Base-by-base conservation (phyloP, 73 alveolate genomes). In the Symbiodinium natans region DNA sequence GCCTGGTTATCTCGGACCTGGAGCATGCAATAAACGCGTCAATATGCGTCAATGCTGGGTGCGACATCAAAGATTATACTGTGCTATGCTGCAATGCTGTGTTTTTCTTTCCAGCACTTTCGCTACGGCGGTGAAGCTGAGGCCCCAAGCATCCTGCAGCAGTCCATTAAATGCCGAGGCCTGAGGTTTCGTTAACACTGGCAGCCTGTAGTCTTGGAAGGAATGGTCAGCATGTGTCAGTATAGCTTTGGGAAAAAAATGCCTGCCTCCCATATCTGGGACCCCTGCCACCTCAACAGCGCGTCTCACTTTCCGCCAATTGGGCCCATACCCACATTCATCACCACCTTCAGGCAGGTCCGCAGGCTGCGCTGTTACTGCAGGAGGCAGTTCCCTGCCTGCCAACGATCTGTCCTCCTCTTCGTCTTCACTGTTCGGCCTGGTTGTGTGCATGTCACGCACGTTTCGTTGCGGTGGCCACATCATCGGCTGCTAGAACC, bases 351-450 rank as follows among this genome's bases (percentile, higher is more conserved):
- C 84, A 2, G 13, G 27, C 84, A 39, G 40, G 41, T 33, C 33
- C 40, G 27, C 84, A n/a, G 84, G 41, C 33, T 9, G 39, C 84
- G 42, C n/a, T n/a, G n/a, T n/a, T n/a, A n/a, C n/a, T n/a, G n/a
- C n/a, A 17, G 4, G 71, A 29, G 31, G 27, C 71, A 36, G 80
- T 9, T 13, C 33, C 80, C 13, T 63, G 80, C 80, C 80, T 63
- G 80, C 80, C 80, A 63, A 63, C 19, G 80, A 63, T 63, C 80
- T 23, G 80, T 59, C 95, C 46, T 89, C 95, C 31, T 89, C 95
- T 42, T 89, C 95, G 42, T 89, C 95, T 41, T 89, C 95, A n/a
- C 95, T 89, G 73, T 77, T 59, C n/a, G 46, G 95, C 95, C 95
- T 89, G 13, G 59, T 13, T 9, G 59, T 46, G 59, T 46, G 59